Evolutionary conservation across 192 early-diverging fungal species (phyloP).

Genomic region (Backusella tuberculispora): DNA sequence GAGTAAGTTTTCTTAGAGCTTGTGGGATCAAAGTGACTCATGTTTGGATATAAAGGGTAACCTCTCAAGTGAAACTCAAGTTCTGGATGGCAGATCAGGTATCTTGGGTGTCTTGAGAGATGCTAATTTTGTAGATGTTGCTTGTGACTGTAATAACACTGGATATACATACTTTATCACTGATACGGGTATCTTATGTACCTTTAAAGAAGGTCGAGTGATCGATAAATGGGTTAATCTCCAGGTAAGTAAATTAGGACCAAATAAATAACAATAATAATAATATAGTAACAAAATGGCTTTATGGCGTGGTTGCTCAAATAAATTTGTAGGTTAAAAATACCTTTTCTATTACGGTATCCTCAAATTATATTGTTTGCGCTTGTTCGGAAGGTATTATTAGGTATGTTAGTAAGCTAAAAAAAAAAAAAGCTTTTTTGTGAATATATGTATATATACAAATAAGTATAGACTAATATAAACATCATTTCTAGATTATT

Average conservation of each 20-base stretch:
- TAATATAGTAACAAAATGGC: background rate
- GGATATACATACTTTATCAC: constrained; percentile 69
- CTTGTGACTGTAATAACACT: constrained; percentile 46
- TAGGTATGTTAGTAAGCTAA: constrained; percentile 45
- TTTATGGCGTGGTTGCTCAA: background rate
- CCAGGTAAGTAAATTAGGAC: constrained; percentile 47
- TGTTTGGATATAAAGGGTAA: constrained; percentile 27
- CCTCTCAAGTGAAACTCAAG: constrained; percentile 44
- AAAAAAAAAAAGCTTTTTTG: background rate
- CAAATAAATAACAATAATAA: background rate
- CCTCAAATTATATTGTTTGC: constrained; percentile 65
- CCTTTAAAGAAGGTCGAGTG: constrained; percentile 63
- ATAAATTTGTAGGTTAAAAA: constrained; percentile 51
- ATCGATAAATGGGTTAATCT: constrained; percentile 87
- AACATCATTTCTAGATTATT: constrained; percentile 57
- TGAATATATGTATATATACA: background rate
- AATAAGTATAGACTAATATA: background rate
- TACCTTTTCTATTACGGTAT: constrained; percentile 65
- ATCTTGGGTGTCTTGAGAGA: constrained; percentile 69
- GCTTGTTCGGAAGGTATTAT: constrained; percentile 78
- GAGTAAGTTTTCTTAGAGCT: constrained; percentile 20
- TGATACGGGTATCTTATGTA: constrained; percentile 65
- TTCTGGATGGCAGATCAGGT: constrained; percentile 72
- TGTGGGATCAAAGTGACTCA: background rate
- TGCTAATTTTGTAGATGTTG: constrained; percentile 73